Percentiles rank a stretch among this genome's conserved stretches.
Conservation (phyloP, 2,329 filamentous ascomycete genomes). For the Neospermospora avenae region DNA sequence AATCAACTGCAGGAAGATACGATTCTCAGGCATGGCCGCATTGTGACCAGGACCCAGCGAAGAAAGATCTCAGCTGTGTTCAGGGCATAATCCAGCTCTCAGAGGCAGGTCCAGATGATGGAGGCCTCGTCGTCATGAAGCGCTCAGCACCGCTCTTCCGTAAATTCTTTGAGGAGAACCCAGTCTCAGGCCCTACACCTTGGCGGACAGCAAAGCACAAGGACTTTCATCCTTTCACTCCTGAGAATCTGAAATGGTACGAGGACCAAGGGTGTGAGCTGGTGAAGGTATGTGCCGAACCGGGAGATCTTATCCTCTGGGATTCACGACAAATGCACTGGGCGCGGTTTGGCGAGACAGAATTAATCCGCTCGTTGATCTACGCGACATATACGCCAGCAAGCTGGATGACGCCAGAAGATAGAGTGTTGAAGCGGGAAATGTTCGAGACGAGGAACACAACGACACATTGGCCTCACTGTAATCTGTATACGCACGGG, state of each 20-base stretch:
- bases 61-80: conserved; percentile 40
- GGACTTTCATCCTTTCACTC: conserved; percentile 13
- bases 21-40: conserved; percentile 38
- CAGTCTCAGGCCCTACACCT: background rate
- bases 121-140: conserved; percentile 34
- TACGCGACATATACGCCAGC: conserved; percentile 15
- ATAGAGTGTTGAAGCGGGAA: conserved; percentile 8
- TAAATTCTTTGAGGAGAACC: conserved; percentile 25
- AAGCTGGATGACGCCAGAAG: conserved; percentile 1
- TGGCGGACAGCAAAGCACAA: conserved; percentile 7
- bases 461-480: conserved; percentile 15
- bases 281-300: conserved; percentile 40
- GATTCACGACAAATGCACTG: conserved; percentile 47
- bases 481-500: conserved; percentile 10
- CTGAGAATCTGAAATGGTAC: conserved; percentile 41
- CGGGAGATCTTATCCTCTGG: conserved; percentile 45
- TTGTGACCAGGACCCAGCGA: conserved; percentile 38
- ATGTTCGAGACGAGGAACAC: conserved; percentile 8
- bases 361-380: conserved; percentile 28
- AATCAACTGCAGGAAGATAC: conserved; percentile 16
- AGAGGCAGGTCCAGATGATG: conserved; percentile 33
- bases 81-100: conserved; percentile 43
- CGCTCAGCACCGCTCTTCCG: conserved; percentile 30
- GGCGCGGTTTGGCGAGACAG: conserved; percentile 35
- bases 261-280: conserved; percentile 38